Percentiles rank a stretch among this genome's conserved stretches.
These are phyloP conservation scores for Ogataea henricii DNA, from an alignment of 805 yeast genomes.

Conservation along the genomic window DNA sequence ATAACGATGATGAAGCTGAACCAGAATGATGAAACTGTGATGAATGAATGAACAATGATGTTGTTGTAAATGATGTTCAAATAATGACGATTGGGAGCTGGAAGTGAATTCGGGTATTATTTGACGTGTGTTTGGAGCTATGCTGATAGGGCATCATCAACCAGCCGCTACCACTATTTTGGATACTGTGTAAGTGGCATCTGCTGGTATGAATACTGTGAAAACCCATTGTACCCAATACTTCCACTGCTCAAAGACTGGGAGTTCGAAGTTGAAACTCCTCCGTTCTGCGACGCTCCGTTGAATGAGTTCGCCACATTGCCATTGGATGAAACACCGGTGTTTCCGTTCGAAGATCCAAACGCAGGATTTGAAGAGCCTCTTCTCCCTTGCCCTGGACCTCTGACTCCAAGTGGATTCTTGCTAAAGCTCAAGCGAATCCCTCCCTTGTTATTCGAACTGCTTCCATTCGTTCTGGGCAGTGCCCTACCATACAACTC, in stretches of 20 bases:
- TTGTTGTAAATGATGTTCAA: slow-evolving; percentile 2
- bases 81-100: slow-evolving; percentile 5
- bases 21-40: background rate
- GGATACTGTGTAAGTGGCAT: slow-evolving; percentile 27
- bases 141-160: no score
- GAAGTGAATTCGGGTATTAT: slow-evolving; percentile 4
- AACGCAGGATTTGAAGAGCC: slow-evolving; percentile 23
- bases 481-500: slow-evolving; percentile 91
- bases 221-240: slow-evolving; percentile 19
- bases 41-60: slow-evolving; percentile 7
- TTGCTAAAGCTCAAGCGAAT: slow-evolving; percentile 91
- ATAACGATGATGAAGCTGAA: slow-evolving; percentile 6
- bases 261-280: slow-evolving; percentile 10
- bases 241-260: slow-evolving; percentile 12
- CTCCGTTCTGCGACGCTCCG: slow-evolving; percentile 14
- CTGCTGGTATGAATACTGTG: slow-evolving; percentile 25
- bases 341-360: slow-evolving; percentile 15
- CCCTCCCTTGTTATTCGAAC: slow-evolving; percentile 69
- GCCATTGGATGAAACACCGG: slow-evolving; percentile 6
- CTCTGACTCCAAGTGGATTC: slow-evolving; percentile 96
- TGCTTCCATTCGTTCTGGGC: slow-evolving; percentile 67
- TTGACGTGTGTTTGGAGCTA: background rate
- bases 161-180: slow-evolving; percentile 11
- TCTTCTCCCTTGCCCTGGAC: slow-evolving; percentile 43
- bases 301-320: slow-evolving; percentile 8